Evolutionary conservation across 2,329 filamentous ascomycete species (phyloP).

Genomic region (Byssochlamys sp.): DNA sequence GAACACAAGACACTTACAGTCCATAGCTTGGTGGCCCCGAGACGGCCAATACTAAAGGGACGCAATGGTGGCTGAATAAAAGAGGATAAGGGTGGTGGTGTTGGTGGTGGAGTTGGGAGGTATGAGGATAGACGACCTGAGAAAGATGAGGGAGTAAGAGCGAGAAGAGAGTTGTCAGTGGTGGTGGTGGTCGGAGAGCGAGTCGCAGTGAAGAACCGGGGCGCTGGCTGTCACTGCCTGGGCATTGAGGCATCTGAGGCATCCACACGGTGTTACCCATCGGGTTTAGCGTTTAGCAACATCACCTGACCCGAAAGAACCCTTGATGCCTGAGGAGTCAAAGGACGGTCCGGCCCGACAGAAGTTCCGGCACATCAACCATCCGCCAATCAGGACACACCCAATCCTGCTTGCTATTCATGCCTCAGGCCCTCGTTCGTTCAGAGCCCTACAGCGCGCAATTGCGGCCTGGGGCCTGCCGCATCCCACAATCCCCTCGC

Average conservation of each 20-base stretch:
- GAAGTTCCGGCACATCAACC: background rate
- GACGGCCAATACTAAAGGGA: slow-evolving; percentile 20
- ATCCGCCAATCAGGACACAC: slow-evolving; percentile 13
- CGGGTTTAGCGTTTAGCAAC: background rate
- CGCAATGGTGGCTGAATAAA: slow-evolving; percentile 23
- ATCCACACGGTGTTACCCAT: background rate
- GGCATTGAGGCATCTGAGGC: slow-evolving; percentile 16
- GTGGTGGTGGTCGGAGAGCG: slow-evolving; percentile 12
- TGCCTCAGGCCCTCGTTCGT: slow-evolving; percentile 12
- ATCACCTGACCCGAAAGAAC: background rate
- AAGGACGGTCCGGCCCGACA: background rate
- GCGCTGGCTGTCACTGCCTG: slow-evolving; percentile 16
- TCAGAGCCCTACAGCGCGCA: slow-evolving; percentile 1
- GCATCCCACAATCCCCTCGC: slow-evolving; percentile 15
- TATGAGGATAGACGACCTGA: slow-evolving; percentile 22
- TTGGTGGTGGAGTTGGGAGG: slow-evolving; percentile 20
- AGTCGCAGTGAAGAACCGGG: slow-evolving; percentile 16
- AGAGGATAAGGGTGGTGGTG: slow-evolving; percentile 16
- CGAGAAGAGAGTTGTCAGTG: slow-evolving; percentile 23
- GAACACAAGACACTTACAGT: slow-evolving; percentile 44
- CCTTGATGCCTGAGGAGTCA: background rate
- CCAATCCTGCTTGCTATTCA: slow-evolving; percentile 8
- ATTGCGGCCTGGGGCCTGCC: background rate
- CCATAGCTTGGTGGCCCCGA: slow-evolving; percentile 48
- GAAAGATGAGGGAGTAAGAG: slow-evolving; percentile 23